These are phyloP conservation scores for Talaromyces sp. DNA, from an alignment of 2,329 filamentous ascomycete genomes.

Conservation along the genomic window DNA sequence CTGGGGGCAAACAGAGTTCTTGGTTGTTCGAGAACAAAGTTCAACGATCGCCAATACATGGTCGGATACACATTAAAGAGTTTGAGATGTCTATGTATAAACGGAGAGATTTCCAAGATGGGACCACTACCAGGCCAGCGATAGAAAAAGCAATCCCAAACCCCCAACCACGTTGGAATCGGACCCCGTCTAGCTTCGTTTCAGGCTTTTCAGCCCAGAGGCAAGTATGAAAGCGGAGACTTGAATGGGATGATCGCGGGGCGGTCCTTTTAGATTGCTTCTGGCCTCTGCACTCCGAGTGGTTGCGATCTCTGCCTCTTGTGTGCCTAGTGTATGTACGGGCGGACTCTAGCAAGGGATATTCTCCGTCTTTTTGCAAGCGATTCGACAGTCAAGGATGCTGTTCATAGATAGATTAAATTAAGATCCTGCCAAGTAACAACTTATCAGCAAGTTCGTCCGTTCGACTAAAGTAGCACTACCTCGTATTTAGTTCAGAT, in stretches of 20 bases:
- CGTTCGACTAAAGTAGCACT: neutral
- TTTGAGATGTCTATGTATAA: neutral
- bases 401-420: neutral
- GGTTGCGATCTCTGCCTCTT: neutral
- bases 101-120: neutral
- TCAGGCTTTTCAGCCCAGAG: conserved; percentile 1
- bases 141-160: neutral
- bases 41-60: neutral
- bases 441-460: conserved; percentile 2
- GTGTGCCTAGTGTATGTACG: neutral
- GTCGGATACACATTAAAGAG: neutral
- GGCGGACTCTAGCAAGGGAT: neutral
- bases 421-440: neutral
- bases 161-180: neutral
- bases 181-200: conserved; percentile 3
- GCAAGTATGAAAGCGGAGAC: conserved; percentile 7
- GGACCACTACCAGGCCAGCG: neutral
- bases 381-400: no score
- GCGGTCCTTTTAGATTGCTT: neutral
- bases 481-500: neutral
- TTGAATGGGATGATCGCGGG: conserved; percentile 2
- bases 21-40: neutral
- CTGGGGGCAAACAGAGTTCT: neutral
- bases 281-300: neutral
- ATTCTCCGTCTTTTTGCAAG: neutral